phyloP scores from a whole-genome alignment of 106 monocot genomes.

The Gastrodia elata region DNA sequence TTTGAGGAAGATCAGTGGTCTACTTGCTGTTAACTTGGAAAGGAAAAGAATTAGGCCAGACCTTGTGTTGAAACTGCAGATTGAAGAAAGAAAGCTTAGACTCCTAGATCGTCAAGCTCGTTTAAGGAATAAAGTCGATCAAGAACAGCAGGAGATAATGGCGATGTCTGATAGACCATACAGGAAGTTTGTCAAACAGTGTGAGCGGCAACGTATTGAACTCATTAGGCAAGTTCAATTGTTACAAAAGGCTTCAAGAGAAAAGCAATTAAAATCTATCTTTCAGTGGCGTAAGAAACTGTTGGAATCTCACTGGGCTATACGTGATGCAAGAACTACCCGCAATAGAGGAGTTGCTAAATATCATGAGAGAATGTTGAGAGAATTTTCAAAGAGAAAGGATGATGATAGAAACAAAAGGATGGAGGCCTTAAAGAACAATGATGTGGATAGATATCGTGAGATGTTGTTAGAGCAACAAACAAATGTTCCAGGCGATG shows the following conservation, averaged over 20 bases:
- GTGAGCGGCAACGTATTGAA: slow-evolving; percentile 76
- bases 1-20: slow-evolving; percentile 64
- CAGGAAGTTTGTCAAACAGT: slow-evolving; percentile 74
- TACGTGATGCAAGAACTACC: slow-evolving; percentile 87
- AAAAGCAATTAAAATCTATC: slow-evolving; percentile 76
- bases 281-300: slow-evolving; percentile 97
- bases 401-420: slow-evolving; percentile 89
- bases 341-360: slow-evolving; percentile 92
- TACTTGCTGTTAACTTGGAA: slow-evolving; percentile 74
- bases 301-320: slow-evolving; percentile 85
- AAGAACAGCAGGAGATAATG: slow-evolving; percentile 92
- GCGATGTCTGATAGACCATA: slow-evolving; percentile 85
- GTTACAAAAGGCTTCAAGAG: slow-evolving; percentile 60
- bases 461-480: slow-evolving; percentile 95
- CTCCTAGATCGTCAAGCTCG: slow-evolving; percentile 73
- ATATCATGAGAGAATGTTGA: slow-evolving; percentile 91
- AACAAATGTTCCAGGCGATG: slow-evolving; percentile 80
- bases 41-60: slow-evolving; percentile 85
- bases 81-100: slow-evolving; percentile 85
- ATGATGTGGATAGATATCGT: slow-evolving; percentile 92
- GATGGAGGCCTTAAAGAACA: slow-evolving; percentile 98
- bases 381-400: slow-evolving; percentile 87
- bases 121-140: slow-evolving; percentile 76
- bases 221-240: slow-evolving; percentile 80
- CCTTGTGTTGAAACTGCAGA: slow-evolving; percentile 71